These are phyloP conservation scores for Chloromonas sp. DNA, from an alignment of 163 green algal genomes.

Conservation along the genomic window DNA sequence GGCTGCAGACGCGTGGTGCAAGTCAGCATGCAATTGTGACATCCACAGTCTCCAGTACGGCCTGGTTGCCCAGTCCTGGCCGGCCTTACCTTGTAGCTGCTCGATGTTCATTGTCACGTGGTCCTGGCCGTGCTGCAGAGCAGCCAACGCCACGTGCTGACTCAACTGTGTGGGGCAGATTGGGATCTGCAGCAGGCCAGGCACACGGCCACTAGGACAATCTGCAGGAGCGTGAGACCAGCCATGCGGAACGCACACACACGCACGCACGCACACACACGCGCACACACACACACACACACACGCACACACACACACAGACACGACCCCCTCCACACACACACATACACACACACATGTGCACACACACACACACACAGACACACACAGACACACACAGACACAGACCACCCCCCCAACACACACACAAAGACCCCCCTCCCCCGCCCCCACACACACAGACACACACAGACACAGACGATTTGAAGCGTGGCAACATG, in stretches of 20 bases:
- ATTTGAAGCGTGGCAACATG: too few relatives aligned
- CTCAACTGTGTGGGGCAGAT: slow-evolving; percentile 52
- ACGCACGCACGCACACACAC: too few relatives aligned
- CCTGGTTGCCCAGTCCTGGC: neutral
- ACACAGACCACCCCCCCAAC: too few relatives aligned
- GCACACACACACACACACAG: neutral
- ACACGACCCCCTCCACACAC: neutral
- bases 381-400: too few relatives aligned
- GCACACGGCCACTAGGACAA: neutral
- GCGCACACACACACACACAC: too few relatives aligned
- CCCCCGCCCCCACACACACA: too few relatives aligned
- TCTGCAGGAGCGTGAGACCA: too few relatives aligned
- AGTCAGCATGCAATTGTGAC: neutral
- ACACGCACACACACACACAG: too few relatives aligned
- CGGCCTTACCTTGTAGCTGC: slow-evolving; percentile 16
- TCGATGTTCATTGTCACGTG: slow-evolving; percentile 26
- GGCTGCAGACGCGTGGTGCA: neutral
- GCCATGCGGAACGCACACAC: too few relatives aligned
- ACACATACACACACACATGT: neutral
- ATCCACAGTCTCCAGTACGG: neutral
- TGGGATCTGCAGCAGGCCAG: slow-evolving; percentile 21
- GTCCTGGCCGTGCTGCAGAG: slow-evolving; percentile 60
- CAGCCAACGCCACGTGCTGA: slow-evolving; percentile 51
- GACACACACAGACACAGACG: too few relatives aligned
- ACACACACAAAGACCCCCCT: too few relatives aligned